Evolutionary conservation across 352 stramenopile genomes (phyloP), one percentile per base, ranked within the genome.

Genomic region (Pythium dissotocum): DNA sequence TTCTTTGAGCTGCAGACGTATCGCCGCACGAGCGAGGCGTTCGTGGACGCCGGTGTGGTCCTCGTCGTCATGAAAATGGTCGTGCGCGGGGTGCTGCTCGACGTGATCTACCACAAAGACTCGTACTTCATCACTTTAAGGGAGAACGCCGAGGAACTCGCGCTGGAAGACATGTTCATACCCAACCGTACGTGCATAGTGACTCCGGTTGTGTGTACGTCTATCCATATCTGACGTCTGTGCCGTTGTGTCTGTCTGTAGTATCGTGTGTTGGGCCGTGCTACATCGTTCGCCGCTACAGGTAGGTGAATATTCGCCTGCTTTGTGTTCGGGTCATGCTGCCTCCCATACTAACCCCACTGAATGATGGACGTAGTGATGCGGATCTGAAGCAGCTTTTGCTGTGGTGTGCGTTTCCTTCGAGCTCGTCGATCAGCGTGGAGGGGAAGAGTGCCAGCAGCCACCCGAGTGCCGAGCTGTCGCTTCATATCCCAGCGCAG

Each of bases 1-100:
- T 91, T 89, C 55, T 91, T 89, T 33, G 83, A 91, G 66, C 58
- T 91, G 40, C 77, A 91, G 62, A 89, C 83, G 0, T 72, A 83
- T 33, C 69, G 67, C 0, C 58, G 69, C 36, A 82, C 83, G 1
- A 89, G 86, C 51, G 74, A 79, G 12, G 63, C 64, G 0, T 69
- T 89, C 0, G 65, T 53, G 0, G 40, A 67, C 0, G 74, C 80
- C 1, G 79, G 80, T 0, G 75, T 89, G 32, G 66, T 80, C 24
- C 67, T 91, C 18, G 55, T 88, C 13, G 80, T 91, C 13, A 88
- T 91, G 77, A 91, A 91, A 49, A 72, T 88, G 5, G 80, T 89
- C 24, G 70, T 91, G n/a, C 76, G 83, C 4, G 83, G 71, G 0
- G 83, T 91, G 52, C 57, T 89, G n/a, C 65, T 91, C 0, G 80